These are phyloP conservation scores for Lepidium africanum DNA, from an alignment of 345 rosid genomes.

Conservation along the genomic window DNA sequence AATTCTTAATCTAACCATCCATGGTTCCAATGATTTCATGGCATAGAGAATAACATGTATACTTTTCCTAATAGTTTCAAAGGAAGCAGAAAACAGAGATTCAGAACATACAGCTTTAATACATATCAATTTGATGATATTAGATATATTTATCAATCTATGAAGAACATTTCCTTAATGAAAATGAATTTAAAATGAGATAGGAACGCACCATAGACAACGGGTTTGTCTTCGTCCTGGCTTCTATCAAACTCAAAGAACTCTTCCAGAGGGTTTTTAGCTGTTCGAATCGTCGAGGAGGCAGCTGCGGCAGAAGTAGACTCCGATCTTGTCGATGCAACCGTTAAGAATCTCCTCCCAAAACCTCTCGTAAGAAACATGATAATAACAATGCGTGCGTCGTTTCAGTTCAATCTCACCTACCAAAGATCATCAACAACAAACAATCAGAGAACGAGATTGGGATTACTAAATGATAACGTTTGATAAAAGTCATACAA, in stretches of 20 bases:
- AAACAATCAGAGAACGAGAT: not conserved
- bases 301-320: constrained; percentile 49
- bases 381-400: not conserved
- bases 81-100: not conserved
- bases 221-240: constrained; percentile 58
- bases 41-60: not conserved
- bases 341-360: constrained; percentile 55
- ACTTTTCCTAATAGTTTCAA: not conserved
- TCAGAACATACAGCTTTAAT: not conserved
- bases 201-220: constrained; percentile 51
- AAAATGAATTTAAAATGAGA: not conserved
- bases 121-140: not conserved
- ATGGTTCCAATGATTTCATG: not conserved
- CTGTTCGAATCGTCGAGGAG: constrained; percentile 33
- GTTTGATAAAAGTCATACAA: not conserved
- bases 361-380: constrained; percentile 63
- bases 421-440: not conserved
- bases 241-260: constrained; percentile 73
- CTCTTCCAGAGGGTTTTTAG: constrained; percentile 65
- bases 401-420: not conserved
- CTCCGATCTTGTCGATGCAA: constrained; percentile 51
- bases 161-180: not conserved
- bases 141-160: not conserved
- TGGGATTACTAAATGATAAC: not conserved
- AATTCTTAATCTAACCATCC: not conserved